Base-by-base conservation (phyloP, 805 yeast genomes). In the Zygosaccharomyces pseudorouxii region DNA sequence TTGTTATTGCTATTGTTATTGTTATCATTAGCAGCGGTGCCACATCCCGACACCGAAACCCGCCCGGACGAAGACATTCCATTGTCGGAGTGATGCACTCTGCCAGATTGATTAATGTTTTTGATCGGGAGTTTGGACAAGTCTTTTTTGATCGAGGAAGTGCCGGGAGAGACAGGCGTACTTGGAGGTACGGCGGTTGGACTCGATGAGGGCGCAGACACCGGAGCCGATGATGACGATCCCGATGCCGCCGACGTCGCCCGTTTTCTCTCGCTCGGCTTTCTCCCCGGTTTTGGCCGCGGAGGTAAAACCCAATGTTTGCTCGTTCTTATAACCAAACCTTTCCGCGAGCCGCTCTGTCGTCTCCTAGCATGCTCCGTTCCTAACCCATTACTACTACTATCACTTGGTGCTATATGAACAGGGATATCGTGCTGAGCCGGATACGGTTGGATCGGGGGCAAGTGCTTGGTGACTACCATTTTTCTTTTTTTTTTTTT, bases 281-380 rank as follows among this genome's bases (percentile, higher is more conserved):
- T 79, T 44, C 82, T 69, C 18, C 86, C 86, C 0, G 86, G 86
- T 55, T 86, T 83, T 22, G 95, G 93, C 55, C 93, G 73, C 9
- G 95, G 95, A 2, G 95, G 95, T 27, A 86, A 69, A 6, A 84
- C 89, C 90, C 93, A 88, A 60, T 80, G 82, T 60, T 84, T 84
- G 45, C 89, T 83, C 1, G 92, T 82, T 56, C 75, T 79, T 47
- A 75, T 73, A 23, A 56, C 54, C 42, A 57, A 50, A 18, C 56
- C 58, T 44, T 42, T 53, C 40, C 44, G 44, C 47, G 46, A 60
- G 65, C 48, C 46, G 57, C 38, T 48, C 52, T 52, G 48, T 47
- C 50, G 45, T 38, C 48, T 37, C 46, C 30, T 47, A 33, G 42
- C 43, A 42, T 38, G 49, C 45, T 37, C 46, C 46, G 20, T 25